A percentile compares a stretch with the other conserved stretches of the same genome.
phyloP scores from a whole-genome alignment of 768 basidiomycete genomes.

The Amylocystis lapponica region DNA sequence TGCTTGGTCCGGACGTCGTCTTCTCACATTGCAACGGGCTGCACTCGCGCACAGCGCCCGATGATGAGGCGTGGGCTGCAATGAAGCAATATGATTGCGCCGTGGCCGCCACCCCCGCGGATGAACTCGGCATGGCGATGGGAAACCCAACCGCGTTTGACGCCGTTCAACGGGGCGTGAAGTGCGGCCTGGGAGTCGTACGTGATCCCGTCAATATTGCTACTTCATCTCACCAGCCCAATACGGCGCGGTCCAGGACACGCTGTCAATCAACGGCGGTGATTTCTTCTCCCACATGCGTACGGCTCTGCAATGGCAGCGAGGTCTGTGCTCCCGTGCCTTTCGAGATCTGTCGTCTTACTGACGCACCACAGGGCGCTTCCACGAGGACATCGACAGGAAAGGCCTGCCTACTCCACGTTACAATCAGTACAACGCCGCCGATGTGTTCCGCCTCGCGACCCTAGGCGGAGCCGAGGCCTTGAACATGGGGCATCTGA shows the following conservation, averaged over 20 bases:
- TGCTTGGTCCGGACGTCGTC: constrained; percentile 23
- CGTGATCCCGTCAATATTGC: too few relatives aligned
- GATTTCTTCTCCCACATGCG: constrained; percentile 28
- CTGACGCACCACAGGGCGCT: constrained; percentile 5
- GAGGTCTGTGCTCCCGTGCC: constrained; percentile 14
- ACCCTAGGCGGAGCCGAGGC: constrained; percentile 28
- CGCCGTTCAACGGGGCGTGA: constrained; percentile 23
- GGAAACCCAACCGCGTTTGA: constrained; percentile 24
- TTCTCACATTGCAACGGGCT: constrained; percentile 26
- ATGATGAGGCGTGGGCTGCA: constrained; percentile 23
- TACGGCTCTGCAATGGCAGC: constrained; percentile 21
- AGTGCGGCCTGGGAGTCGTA: constrained; percentile 25
- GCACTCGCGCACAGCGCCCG: constrained; percentile 14
- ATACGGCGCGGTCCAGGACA: constrained; percentile 10
- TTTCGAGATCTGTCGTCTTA: neutral
- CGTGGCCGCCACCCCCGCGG: constrained; percentile 23
- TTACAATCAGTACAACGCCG: constrained; percentile 17
- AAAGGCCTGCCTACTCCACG: constrained; percentile 10
- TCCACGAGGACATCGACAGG: constrained; percentile 16
- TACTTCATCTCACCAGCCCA: too few relatives aligned
- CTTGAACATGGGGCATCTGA: constrained; percentile 16
- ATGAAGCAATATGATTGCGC: constrained; percentile 21
- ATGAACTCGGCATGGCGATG: constrained; percentile 29
- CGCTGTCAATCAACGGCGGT: constrained; percentile 21
- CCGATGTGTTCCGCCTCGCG: constrained; percentile 23